A percentile compares a stretch with the other conserved stretches of the same genome.
Conservation (phyloP, 2,329 filamentous ascomycete genomes). For the Aspergillus pseudonomiae region DNA sequence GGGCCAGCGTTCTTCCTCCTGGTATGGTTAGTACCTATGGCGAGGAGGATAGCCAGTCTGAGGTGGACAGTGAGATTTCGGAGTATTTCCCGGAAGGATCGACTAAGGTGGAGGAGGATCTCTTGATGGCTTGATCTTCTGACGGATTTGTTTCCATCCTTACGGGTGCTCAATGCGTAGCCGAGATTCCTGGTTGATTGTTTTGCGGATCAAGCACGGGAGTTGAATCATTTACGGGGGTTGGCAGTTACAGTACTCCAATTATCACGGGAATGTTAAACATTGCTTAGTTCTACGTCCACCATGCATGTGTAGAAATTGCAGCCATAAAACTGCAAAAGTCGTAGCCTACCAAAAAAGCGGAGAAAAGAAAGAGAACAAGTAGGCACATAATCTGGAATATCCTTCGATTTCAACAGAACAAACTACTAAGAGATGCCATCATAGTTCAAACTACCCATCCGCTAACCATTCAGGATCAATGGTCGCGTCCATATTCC, state of each 20-base stretch:
- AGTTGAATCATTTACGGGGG: neutral
- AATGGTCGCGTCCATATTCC: neutral
- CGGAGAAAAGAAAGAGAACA: too few species aligned
- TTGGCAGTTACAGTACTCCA: neutral
- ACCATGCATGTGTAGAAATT: neutral
- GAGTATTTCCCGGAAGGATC: constrained; percentile 24
- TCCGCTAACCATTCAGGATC: neutral
- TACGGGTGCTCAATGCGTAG: neutral
- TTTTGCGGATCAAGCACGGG: neutral
- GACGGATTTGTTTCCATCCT: neutral
- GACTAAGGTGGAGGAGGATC: constrained; percentile 9
- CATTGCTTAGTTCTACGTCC: neutral
- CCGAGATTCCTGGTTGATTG: neutral
- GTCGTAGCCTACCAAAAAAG: neutral
- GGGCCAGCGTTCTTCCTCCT: constrained; percentile 15
- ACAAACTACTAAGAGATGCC: neutral
- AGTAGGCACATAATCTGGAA: neutral
- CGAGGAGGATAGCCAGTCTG: constrained; percentile 5
- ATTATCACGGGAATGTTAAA: neutral
- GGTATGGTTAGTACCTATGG: constrained; percentile 24
- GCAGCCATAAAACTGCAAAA: neutral
- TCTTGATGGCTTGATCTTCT: constrained; percentile 3
- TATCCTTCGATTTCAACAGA: neutral
- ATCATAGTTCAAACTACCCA: neutral
- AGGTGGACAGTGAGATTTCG: constrained; percentile 23